phyloP scores from a whole-genome alignment of 345 rosid genomes.

The Melaleuca quinquenervia region DNA sequence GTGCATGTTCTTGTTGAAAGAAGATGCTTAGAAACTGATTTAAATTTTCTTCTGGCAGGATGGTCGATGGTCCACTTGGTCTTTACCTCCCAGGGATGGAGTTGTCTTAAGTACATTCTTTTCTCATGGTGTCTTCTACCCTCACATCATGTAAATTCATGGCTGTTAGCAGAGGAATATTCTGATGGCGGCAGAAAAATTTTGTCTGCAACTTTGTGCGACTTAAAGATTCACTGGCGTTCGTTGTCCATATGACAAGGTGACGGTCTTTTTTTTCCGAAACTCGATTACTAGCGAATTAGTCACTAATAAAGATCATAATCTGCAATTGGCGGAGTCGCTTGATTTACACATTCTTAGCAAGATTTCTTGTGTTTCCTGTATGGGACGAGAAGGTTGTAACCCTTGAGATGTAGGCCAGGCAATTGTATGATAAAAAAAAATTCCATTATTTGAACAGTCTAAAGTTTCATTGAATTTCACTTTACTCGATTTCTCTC shows the following conservation, averaged over 20 bases:
- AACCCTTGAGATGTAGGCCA: not conserved
- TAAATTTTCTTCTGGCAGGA: constrained; percentile 15
- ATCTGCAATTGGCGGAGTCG: not conserved
- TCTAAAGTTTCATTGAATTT: not conserved
- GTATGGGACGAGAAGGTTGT: not conserved
- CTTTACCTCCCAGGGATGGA: constrained; percentile 5
- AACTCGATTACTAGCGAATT: not conserved
- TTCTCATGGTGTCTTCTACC: not conserved
- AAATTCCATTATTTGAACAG: not conserved
- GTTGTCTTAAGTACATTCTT: constrained; percentile 1
- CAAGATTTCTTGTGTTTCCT: not conserved
- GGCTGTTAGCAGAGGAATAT: constrained; percentile 29
- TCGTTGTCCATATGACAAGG: not conserved
- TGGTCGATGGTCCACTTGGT: constrained; percentile 3
- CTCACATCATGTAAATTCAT: constrained; percentile 13
- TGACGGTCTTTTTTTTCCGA: not conserved
- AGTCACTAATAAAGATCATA: not conserved
- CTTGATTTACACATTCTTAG: not conserved
- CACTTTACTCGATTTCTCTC: not conserved
- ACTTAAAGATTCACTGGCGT: not conserved
- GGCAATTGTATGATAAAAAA: not conserved
- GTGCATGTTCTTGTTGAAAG: not conserved
- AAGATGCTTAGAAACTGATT: not conserved
- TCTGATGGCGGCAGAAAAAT: constrained; percentile 25
- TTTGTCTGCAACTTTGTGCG: not conserved